phyloP scores from a whole-genome alignment of 2,329 filamentous ascomycete genomes.

The Alternaria sp. region DNA sequence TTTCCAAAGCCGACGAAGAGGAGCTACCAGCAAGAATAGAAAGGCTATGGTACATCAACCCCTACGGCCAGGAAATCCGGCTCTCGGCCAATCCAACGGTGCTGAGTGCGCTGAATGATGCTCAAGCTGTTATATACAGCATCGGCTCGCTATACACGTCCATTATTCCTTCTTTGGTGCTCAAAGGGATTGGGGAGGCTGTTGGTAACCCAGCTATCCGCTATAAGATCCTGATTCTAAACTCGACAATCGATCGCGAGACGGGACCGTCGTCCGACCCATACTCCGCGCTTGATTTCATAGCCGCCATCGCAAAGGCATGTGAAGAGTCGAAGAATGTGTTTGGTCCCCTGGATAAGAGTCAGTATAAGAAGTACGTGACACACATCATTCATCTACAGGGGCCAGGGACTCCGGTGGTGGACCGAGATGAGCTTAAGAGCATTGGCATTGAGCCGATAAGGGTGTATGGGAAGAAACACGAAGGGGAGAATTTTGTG shows the following conservation, averaged over 20 bases:
- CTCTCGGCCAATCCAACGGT: constrained; percentile 85
- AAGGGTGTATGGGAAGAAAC: constrained; percentile 76
- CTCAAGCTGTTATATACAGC: constrained; percentile 82
- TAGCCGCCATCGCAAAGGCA: constrained; percentile 79
- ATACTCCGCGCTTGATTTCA: constrained; percentile 81
- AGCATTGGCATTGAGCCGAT: constrained; percentile 79
- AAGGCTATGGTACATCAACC: constrained; percentile 96
- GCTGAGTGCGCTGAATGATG: constrained; percentile 69
- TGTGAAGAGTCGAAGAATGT: constrained; percentile 60
- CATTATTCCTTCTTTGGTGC: constrained; percentile 81
- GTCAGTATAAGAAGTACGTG: constrained; percentile 73
- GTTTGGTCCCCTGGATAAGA: constrained; percentile 20
- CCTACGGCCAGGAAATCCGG: constrained; percentile 95
- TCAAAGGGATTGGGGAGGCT: constrained; percentile 76
- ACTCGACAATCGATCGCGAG: constrained; percentile 85
- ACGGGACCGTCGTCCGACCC: constrained; percentile 74
- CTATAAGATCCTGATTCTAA: constrained; percentile 84
- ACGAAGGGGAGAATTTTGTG: constrained; percentile 63
- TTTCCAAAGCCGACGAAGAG: constrained; percentile 77
- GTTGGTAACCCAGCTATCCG: constrained; percentile 63
- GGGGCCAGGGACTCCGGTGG: constrained; percentile 71
- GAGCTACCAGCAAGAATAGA: constrained; percentile 81
- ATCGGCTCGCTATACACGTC: constrained; percentile 95
- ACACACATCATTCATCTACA: constrained; percentile 86
- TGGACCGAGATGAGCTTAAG: constrained; percentile 72